These are phyloP conservation scores for Aquilaria sinensis DNA, from an alignment of 345 rosid species.

Conservation along the genomic window DNA sequence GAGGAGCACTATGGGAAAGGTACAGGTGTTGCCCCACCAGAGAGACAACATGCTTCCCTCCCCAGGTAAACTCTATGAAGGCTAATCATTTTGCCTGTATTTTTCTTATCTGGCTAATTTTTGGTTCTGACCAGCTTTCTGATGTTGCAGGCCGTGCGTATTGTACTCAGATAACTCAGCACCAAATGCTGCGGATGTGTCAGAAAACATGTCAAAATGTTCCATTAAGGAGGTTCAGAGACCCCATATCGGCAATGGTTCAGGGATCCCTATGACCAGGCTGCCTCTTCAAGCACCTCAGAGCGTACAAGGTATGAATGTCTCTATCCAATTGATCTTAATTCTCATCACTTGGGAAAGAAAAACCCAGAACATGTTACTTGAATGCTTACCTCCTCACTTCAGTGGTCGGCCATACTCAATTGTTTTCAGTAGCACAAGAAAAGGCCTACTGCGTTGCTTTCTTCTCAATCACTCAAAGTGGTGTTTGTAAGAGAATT, in stretches of 20 bases:
- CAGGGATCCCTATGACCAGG: conserved; percentile 54
- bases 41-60: conserved; percentile 94
- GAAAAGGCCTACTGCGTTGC: too few species aligned
- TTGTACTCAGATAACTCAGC: conserved; percentile 55
- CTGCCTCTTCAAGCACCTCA: conserved; percentile 73
- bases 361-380: too few species aligned
- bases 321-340: conserved; percentile 9
- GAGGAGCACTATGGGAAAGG: conserved; percentile 95
- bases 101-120: background rate
- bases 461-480: too few species aligned
- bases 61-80: conserved; percentile 53
- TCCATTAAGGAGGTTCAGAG: conserved; percentile 64
- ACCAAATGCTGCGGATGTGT: conserved; percentile 46
- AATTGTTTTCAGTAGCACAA: too few species aligned
- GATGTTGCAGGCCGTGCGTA: conserved; percentile 67
- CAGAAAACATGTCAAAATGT: conserved; percentile 68
- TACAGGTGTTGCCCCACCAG: conserved; percentile 67
- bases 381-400: too few species aligned
- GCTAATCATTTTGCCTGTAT: background rate
- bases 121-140: conserved; percentile 1
- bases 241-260: conserved; percentile 45
- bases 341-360: background rate
- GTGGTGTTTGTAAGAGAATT: too few species aligned
- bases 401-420: too few species aligned
- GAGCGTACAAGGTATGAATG: conserved; percentile 38